Percentiles rank a stretch among this genome's conserved stretches.
Conservation (phyloP, 495 filamentous ascomycete species). For the Xylaria castorea region DNA sequence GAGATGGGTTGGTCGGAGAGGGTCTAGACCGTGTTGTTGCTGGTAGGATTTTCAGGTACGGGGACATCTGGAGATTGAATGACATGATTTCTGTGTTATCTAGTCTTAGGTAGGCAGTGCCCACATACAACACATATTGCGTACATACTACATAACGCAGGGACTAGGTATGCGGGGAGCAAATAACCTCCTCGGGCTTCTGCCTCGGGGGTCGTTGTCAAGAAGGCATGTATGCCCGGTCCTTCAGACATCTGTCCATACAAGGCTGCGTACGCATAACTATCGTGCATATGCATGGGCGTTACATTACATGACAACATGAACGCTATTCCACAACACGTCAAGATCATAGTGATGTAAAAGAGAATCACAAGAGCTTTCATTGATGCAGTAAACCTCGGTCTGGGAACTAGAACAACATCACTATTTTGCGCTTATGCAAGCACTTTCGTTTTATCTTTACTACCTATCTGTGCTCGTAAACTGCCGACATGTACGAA, state of each 20-base stretch:
- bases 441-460: background rate
- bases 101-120: background rate
- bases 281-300: slow-evolving; percentile 2
- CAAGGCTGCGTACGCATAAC: background rate
- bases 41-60: slow-evolving; percentile 18
- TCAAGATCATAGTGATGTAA: background rate
- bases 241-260: background rate
- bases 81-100: background rate
- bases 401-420: background rate
- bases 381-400: background rate
- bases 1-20: background rate
- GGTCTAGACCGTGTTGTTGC: background rate
- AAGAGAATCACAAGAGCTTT: background rate
- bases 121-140: background rate
- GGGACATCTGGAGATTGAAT: background rate
- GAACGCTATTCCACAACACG: background rate
- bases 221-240: background rate
- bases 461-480: background rate
- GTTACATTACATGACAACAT: background rate
- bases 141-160: slow-evolving; percentile 15
- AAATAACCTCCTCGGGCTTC: background rate
- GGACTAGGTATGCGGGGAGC: slow-evolving; percentile 6
- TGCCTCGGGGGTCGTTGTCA: background rate
- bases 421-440: background rate
- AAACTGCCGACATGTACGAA: background rate